A percentile compares a stretch with the other conserved stretches of the same genome.
phyloP scores from a whole-genome alignment of 2,329 filamentous ascomycete species.

The Allantophomopsis cytisporea region DNA sequence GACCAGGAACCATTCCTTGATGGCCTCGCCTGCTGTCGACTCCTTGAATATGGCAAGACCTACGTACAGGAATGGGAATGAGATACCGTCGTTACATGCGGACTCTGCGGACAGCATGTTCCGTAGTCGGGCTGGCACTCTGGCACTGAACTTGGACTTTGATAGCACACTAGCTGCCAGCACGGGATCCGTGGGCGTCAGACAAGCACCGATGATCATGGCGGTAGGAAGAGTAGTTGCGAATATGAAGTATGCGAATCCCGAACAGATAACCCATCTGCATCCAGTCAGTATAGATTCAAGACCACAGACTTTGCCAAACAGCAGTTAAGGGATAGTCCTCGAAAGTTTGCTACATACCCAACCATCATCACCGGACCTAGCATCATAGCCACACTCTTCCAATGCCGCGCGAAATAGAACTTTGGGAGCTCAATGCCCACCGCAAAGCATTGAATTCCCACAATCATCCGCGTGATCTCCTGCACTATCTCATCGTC shows the following conservation, averaged over 20 bases:
- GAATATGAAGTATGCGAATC: too few relatives aligned
- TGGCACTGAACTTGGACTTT: constrained; percentile 84
- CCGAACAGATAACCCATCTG: too few relatives aligned
- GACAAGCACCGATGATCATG: constrained; percentile 67
- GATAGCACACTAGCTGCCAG: constrained; percentile 72
- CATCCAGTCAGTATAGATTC: too few relatives aligned
- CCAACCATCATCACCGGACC: too few relatives aligned
- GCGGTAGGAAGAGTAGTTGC: constrained; percentile 23
- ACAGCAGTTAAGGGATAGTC: too few relatives aligned
- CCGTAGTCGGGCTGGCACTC: constrained; percentile 71
- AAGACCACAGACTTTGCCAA: too few relatives aligned
- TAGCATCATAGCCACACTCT: neutral
- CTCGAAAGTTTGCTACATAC: too few relatives aligned
- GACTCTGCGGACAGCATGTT: constrained; percentile 70
- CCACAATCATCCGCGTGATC: constrained; percentile 57
- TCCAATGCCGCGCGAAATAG: constrained; percentile 16
- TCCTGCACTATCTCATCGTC: constrained; percentile 55
- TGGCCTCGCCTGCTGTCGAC: neutral
- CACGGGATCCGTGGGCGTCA: constrained; percentile 87
- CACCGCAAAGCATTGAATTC: constrained; percentile 62
- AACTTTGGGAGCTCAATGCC: constrained; percentile 52
- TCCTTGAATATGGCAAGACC: constrained; percentile 77
- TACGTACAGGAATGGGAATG: constrained; percentile 80
- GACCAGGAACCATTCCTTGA: constrained; percentile 67
- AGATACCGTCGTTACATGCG: constrained; percentile 73